A percentile compares a stretch with the other conserved stretches of the same genome.
Conservation (phyloP, 2,329 filamentous ascomycete species). For the Colletotrichum camelliae region DNA sequence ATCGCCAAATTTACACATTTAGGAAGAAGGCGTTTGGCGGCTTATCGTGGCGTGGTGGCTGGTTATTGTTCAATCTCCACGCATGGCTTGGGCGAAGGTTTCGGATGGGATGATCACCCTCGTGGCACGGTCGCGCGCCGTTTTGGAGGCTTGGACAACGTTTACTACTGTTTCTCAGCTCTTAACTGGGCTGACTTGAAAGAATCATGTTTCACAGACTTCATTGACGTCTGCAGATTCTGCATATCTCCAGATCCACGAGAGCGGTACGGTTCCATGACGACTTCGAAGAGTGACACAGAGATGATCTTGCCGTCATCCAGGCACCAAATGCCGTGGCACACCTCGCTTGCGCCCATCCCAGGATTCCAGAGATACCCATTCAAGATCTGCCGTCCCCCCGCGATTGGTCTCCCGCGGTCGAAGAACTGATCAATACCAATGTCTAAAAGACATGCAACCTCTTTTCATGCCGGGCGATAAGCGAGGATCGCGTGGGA, state of each 20-base stretch:
- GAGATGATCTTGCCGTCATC: neutral
- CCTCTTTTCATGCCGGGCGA: neutral
- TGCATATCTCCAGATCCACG: neutral
- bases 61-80: neutral
- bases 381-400: neutral
- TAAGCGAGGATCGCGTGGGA: slow-evolving; percentile 2
- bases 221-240: neutral
- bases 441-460: slow-evolving; percentile 2
- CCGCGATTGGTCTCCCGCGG: neutral
- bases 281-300: neutral
- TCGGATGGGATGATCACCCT: neutral
- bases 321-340: neutral
- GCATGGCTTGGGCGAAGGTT: neutral
- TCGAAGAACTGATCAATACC: neutral
- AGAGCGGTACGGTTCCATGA: neutral
- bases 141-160: neutral
- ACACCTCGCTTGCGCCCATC: neutral
- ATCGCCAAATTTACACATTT: neutral
- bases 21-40: neutral
- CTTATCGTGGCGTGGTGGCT: slow-evolving; percentile 8
- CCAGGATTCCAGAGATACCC: neutral
- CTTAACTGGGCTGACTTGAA: neutral
- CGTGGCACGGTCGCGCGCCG: neutral
- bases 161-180: neutral
- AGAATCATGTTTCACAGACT: neutral